Conservation (phyloP, 2,329 filamentous ascomycete genomes). For the Exserohilum rostratum region DNA sequence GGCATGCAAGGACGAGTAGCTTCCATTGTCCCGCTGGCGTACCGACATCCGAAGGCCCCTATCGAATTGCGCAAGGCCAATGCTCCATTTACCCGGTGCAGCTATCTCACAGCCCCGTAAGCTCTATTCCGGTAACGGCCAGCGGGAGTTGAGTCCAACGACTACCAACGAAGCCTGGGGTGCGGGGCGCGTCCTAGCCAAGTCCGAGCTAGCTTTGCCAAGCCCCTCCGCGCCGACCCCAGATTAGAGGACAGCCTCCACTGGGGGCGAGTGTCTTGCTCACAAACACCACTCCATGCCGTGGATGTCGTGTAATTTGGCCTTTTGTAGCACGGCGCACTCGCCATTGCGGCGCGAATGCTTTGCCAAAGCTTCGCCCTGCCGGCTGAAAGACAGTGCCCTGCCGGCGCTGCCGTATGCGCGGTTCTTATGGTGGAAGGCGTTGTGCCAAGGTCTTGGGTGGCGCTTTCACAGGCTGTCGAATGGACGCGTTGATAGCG, state of each 20-base stretch:
- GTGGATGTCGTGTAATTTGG: not conserved
- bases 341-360: conserved; percentile 8
- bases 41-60: conserved; percentile 12
- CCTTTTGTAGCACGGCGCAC: not conserved
- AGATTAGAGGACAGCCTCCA: conserved; percentile 8
- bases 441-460: conserved; percentile 47
- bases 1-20: conserved; percentile 2
- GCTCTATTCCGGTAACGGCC: conserved; percentile 16
- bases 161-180: conserved; percentile 1
- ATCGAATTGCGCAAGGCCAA: conserved; percentile 31
- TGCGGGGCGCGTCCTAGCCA: conserved; percentile 9
- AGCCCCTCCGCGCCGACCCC: conserved; percentile 15
- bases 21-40: conserved; percentile 26
- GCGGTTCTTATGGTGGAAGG: conserved; percentile 20
- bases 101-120: conserved; percentile 26
- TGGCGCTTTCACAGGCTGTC: conserved; percentile 37
- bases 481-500: conserved; percentile 30
- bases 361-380: conserved; percentile 37
- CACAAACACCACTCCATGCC: not conserved
- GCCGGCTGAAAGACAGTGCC: conserved; percentile 19
- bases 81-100: conserved; percentile 43
- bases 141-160: conserved; percentile 15
- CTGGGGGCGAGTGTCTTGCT: not conserved
- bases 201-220: conserved; percentile 12
- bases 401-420: conserved; percentile 30